Evolutionary conservation across 208 protist genomes (phyloP).

Genomic region (Angomonas ambiguus): DNA sequence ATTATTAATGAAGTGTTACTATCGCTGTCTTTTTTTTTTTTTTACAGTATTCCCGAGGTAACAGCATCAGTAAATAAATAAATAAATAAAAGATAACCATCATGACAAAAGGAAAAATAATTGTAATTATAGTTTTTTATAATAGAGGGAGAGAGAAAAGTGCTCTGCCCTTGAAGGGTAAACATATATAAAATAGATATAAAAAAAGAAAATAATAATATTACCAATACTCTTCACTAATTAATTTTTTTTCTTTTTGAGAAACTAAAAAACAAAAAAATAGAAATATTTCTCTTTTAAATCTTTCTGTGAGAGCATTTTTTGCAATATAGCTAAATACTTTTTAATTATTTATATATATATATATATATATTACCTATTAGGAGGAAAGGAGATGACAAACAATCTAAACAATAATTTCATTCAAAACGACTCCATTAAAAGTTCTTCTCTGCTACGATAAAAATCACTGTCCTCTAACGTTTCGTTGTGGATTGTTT

Average conservation of each 20-base stretch:
- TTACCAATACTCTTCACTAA: background rate
- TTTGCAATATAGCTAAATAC: background rate
- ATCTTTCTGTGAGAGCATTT: background rate
- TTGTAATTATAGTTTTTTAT: background rate
- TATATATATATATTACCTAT: no score
- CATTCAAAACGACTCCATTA: background rate
- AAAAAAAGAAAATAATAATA: constrained; percentile 9
- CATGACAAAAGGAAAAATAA: no score
- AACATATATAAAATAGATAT: background rate
- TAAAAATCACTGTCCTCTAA: background rate
- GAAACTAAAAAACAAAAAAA: background rate
- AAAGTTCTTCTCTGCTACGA: background rate
- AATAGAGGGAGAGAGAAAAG: no score
- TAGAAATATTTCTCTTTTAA: background rate
- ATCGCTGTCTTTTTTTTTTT: no score
- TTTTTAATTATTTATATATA: background rate
- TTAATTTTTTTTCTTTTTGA: background rate
- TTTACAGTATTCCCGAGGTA: no score
- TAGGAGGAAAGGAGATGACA: no score
- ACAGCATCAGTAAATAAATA: background rate
- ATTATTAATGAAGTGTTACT: no score
- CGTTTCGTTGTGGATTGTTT: background rate
- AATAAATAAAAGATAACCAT: constrained; percentile 12
- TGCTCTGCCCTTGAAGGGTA: background rate
- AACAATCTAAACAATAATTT: background rate